phyloP scores from a whole-genome alignment of 441 rosid species.

The Sinapis alba region DNA sequence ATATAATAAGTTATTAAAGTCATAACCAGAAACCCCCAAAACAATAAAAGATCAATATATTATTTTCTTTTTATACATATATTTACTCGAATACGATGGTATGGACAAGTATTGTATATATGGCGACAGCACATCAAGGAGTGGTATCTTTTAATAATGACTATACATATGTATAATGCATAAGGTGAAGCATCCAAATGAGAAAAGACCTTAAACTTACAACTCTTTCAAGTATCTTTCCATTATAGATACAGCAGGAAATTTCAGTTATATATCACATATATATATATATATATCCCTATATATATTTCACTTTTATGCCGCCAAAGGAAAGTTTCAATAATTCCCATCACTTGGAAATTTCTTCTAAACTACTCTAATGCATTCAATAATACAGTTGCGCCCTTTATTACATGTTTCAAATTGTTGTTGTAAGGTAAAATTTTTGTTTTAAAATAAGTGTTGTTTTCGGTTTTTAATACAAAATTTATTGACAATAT shows the following conservation, averaged over 20 bases:
- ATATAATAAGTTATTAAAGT: neutral
- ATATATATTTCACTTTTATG: neutral
- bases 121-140: conserved; percentile 18
- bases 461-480: no score
- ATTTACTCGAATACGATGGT: neutral
- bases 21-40: conserved; percentile 29
- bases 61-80: neutral
- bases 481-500: no score
- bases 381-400: neutral
- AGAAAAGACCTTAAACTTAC: neutral
- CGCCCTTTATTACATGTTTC: neutral
- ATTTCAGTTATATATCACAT: neutral
- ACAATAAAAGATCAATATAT: neutral
- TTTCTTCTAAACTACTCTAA: neutral
- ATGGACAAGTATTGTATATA: conserved; percentile 7
- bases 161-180: neutral
- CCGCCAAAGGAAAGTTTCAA: neutral
- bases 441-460: no score
- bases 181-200: neutral
- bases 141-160: neutral
- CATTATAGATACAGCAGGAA: neutral
- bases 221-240: neutral
- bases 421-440: no score
- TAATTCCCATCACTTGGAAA: neutral
- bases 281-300: neutral